Base-by-base conservation (phyloP, 2,329 filamentous ascomycete species). In the Pseudocercospora vitis region DNA sequence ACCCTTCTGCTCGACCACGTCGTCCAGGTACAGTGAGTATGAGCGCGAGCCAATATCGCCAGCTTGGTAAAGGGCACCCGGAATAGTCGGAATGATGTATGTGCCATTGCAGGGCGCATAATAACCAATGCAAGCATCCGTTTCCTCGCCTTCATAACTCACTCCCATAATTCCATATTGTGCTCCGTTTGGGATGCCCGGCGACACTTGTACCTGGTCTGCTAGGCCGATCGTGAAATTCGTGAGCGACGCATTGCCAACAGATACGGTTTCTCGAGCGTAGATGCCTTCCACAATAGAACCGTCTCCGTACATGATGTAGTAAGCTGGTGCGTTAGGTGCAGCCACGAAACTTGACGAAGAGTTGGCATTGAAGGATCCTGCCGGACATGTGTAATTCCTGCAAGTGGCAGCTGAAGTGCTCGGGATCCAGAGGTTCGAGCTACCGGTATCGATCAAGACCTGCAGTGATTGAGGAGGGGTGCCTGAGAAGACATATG, bases 71-170 rank as follows among this genome's bases (percentile, higher is more conserved):
- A 40, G 37, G 12, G 37, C 37, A 40, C 23, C 37, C 2, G 37
- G 37, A 5, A 40, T 12, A 2, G 37, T 40, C 6, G 37, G 37
- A 7, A 40, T 40, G 4, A 40, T 12, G n/a, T 40, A 40, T 12
- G 37, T 19, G 9, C 37, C 37, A 40, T 19, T 40, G 19, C 37
- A 40, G 4, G 37, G 37, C 16, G 16, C 37, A 11, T 23, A 21
- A 6, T 19, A 11, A 12, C 21, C 37, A n/a, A 19, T 16, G n/a
- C 37, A 40, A 40, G 37, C 37, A 24, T 19, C 37, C 3, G 37
- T 40, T 9, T 40, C 37, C 37, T 40, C 37, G 37, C 37, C 37
- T 21, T 40, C 37, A 12, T 40, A 40, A 19, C 37, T 40, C n/a
- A 40, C 37, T 19, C 37, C 37, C 37, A 40, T 40, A 23, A 40